These are phyloP conservation scores for Eucalyptus erythrocorys DNA, from an alignment of 345 rosid genomes.

Conservation along the genomic window DNA sequence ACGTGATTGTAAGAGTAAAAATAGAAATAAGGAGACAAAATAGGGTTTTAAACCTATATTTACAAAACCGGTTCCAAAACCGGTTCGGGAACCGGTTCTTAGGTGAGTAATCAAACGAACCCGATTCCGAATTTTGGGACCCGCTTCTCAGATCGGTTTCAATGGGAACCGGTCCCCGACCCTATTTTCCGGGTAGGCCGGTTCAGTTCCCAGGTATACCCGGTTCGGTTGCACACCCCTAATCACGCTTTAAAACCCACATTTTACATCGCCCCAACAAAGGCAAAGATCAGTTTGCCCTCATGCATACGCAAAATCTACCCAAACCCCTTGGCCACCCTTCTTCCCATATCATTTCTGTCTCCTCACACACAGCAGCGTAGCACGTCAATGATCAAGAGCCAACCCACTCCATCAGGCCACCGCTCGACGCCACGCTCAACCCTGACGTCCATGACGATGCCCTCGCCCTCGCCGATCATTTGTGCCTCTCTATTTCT, in stretches of 20 bases:
- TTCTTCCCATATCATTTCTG: neutral
- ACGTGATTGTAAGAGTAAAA: too few species aligned
- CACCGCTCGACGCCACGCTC: neutral
- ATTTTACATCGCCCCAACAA: neutral
- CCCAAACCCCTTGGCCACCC: neutral
- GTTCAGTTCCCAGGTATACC: too few species aligned
- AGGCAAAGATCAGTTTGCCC: neutral
- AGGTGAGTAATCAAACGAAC: too few species aligned
- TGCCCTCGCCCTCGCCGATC: neutral
- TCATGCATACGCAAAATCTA: neutral
- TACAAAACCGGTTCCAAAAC: too few species aligned
- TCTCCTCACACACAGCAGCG: neutral
- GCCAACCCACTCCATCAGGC: neutral
- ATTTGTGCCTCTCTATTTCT: rapidly evolving
- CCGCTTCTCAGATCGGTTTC: too few species aligned
- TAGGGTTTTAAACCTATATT: too few species aligned
- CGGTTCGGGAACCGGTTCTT: too few species aligned
- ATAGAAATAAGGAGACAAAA: too few species aligned
- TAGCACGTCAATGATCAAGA: neutral
- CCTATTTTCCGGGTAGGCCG: too few species aligned
- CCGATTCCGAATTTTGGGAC: too few species aligned
- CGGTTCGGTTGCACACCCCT: too few species aligned
- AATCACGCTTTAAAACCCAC: neutral
- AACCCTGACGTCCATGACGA: neutral
- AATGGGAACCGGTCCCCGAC: too few species aligned